Evolutionary conservation across 2,329 filamentous ascomycete genomes (phyloP), one percentile per base, ranked within the genome.

Genomic region (Neonectria sp.): DNA sequence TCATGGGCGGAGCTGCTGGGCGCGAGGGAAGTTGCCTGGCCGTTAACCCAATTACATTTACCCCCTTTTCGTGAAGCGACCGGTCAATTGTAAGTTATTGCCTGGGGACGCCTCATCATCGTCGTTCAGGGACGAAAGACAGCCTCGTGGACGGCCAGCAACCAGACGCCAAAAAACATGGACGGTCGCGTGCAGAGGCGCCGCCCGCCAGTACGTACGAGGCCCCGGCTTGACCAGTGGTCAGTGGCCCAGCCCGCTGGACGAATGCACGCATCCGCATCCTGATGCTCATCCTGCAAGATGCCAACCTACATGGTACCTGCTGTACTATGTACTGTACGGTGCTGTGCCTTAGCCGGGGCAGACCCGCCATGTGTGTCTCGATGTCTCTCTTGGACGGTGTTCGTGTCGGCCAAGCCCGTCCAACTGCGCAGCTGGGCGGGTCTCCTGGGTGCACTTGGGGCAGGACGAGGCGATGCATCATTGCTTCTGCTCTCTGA

Each of bases 381-480:
- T 45, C 52, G 53, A 55, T 60, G 58, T 70, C 57, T 67, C 53
- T 59, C 49, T 27, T 60, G 49, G 51, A 65, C 52, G 61, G 33
- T 35, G 52, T 51, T 56, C 59, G 55, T 62, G 63, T 63, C 67
- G 63, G 68, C 57, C 63, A 67, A 55, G 55, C 60, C 69, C 64
- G 64, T 52, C 58, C 51, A 57, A 61, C 53, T 64, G 59, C 58
- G 52, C 60, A 57, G 40, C 58, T 56, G 56, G 58, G 35, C 61
- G 63, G 49, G 58, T 48, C 35, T 31, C 48, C 48, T 48, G 43
- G 64, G 37, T 52, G 53, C 53, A 60, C 59, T 46, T 25, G 35
- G 61, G 48, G 55, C 33, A 67, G 65, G 43, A 33, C 45, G 55
- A 57, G 51, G 46, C 35, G 29, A 59, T 58, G 62, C 58, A 49